Percentiles rank a stretch among this genome's conserved stretches.
Evolutionary conservation across 345 rosid species (phyloP).

Genomic region (Melaleuca quinquenervia): DNA sequence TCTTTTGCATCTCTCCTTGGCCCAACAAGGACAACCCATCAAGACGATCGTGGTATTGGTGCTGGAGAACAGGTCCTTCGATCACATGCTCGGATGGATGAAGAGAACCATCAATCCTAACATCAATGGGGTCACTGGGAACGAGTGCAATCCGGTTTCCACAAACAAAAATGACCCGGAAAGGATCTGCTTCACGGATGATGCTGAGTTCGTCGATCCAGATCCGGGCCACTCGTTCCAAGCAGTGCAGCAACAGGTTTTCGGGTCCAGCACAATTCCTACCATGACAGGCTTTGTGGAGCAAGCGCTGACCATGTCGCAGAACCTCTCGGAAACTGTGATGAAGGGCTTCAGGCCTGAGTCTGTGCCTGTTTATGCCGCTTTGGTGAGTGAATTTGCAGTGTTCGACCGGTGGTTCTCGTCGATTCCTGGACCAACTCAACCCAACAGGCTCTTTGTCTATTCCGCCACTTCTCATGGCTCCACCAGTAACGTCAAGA

Average conservation of each 20-base stretch:
- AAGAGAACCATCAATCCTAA: constrained; percentile 53
- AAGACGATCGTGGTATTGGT: constrained; percentile 77
- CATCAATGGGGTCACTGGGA: constrained; percentile 75
- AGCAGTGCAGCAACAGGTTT: constrained; percentile 73
- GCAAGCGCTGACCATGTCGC: constrained; percentile 70
- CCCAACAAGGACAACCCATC: constrained; percentile 44
- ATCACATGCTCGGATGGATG: constrained; percentile 76
- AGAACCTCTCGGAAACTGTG: constrained; percentile 57
- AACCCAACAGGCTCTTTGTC: constrained; percentile 78
- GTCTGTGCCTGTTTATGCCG: constrained; percentile 55
- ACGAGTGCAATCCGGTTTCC: constrained; percentile 77
- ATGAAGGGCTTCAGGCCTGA: constrained; percentile 79
- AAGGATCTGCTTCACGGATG: constrained; percentile 61
- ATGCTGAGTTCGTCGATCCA: constrained; percentile 88
- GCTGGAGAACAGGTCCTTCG: constrained; percentile 89
- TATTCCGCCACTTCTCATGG: constrained; percentile 97
- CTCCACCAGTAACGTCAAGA: constrained; percentile 71
- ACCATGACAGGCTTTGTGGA: constrained; percentile 86
- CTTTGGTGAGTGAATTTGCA: constrained; percentile 60
- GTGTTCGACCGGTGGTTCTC: constrained; percentile 90
- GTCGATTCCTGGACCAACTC: constrained; percentile 91
- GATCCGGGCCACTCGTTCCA: constrained; percentile 94
- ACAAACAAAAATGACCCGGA: constrained; percentile 14
- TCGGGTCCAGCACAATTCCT: constrained; percentile 58
- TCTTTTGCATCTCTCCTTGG: constrained; percentile 17